A percentile compares a stretch with the other conserved stretches of the same genome.
Conservation (phyloP, 371 early-diverging fungal species). For the Saksenaea vasiformis region DNA sequence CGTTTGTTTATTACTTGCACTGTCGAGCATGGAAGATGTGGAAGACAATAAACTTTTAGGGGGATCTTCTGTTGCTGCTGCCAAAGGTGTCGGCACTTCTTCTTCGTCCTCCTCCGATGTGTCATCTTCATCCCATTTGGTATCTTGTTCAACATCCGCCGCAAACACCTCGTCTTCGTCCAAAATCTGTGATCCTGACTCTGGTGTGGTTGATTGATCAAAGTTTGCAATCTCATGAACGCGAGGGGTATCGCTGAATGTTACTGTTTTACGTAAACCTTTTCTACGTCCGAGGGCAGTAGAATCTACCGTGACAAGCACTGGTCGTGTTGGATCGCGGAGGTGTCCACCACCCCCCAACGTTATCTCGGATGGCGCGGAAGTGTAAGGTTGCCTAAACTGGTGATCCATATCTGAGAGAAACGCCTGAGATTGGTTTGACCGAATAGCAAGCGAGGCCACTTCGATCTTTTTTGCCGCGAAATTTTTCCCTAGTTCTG, state of each 20-base stretch:
- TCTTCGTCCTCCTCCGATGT: constrained; percentile 6
- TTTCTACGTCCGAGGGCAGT: neutral
- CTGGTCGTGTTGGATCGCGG: constrained; percentile 6
- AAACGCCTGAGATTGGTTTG: constrained; percentile 11
- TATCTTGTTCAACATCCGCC: neutral
- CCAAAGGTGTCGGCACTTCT: neutral
- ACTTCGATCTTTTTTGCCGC: constrained; percentile 22
- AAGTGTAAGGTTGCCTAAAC: neutral
- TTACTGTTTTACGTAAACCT: constrained; percentile 20
- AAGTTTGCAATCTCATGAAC: constrained; percentile 20
- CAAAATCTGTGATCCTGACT: constrained; percentile 9
- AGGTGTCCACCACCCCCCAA: neutral
- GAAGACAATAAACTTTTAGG: neutral
- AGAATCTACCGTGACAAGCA: neutral
- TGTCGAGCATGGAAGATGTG: neutral
- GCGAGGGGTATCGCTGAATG: constrained; percentile 17
- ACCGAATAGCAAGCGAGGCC: constrained; percentile 22
- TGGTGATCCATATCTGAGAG: neutral
- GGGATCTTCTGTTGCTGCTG: neutral
- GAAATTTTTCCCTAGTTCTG: constrained; percentile 20
- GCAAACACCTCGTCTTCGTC: constrained; percentile 11
- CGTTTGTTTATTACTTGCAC: neutral
- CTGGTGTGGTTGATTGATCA: neutral
- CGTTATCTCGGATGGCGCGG: neutral
- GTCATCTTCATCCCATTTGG: neutral